phyloP scores from a whole-genome alignment of 441 rosid species.

The Jatropha multifida region DNA sequence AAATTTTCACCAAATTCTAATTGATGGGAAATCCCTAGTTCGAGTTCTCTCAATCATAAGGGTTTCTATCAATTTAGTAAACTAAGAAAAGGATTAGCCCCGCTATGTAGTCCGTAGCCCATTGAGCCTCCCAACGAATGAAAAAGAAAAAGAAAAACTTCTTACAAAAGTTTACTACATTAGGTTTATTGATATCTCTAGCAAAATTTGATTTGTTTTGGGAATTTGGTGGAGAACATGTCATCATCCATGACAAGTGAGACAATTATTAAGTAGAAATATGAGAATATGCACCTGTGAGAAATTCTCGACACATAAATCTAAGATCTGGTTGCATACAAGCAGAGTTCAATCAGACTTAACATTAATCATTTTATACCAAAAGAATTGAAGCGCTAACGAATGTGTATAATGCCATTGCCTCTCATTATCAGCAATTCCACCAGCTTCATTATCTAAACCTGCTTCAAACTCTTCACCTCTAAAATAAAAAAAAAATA shows the following conservation, averaged over 20 bases:
- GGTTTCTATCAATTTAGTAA: no score
- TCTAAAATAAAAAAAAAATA: not conserved
- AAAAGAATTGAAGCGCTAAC: constrained; percentile 25
- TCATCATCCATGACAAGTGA: not conserved
- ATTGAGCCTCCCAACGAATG: no score
- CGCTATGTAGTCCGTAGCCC: no score
- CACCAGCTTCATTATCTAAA: constrained; percentile 25
- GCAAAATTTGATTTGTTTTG: not conserved
- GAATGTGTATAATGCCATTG: constrained; percentile 13
- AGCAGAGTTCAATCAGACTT: constrained; percentile 26
- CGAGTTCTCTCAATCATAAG: no score
- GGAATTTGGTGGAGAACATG: constrained; percentile 7
- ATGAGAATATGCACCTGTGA: not conserved
- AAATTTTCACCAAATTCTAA: no score
- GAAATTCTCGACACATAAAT: constrained; percentile 18
- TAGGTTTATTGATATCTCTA: not conserved
- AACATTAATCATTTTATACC: constrained; percentile 26
- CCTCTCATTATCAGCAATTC: constrained; percentile 18
- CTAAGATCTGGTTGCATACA: constrained; percentile 30
- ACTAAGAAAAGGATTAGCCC: no score
- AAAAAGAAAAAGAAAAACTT: no score
- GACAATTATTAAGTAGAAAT: constrained; percentile 7
- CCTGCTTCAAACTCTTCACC: constrained; percentile 28
- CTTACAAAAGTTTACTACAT: no score
- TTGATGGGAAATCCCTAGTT: no score